These are phyloP conservation scores for Apophysomyces ossiformis DNA, from an alignment of 371 early-diverging fungal species.

Conservation along the genomic window DNA sequence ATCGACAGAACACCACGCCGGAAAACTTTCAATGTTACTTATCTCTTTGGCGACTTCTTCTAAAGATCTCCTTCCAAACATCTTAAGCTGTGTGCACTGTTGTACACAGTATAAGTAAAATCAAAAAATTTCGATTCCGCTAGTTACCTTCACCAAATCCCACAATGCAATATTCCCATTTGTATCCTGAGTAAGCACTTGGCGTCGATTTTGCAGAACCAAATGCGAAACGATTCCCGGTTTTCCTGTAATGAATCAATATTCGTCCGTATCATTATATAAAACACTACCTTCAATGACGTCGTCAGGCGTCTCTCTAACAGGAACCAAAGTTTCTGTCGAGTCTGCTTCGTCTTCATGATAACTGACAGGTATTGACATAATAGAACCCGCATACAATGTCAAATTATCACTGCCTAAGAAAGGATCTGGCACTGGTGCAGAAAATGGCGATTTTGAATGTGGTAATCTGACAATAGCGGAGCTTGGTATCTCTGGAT, in stretches of 20 bases:
- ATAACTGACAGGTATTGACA: constrained; percentile 57
- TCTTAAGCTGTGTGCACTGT: constrained; percentile 62
- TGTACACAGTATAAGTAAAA: constrained; percentile 1
- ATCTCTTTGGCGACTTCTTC: constrained; percentile 67
- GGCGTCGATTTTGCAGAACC: constrained; percentile 84
- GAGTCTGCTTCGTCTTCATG: constrained; percentile 50
- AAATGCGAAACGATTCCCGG: constrained; percentile 70
- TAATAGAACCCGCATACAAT: constrained; percentile 51
- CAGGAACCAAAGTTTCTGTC: constrained; percentile 42
- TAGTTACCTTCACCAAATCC: constrained; percentile 81
- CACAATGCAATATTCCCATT: constrained; percentile 82
- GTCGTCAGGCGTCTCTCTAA: constrained; percentile 44
- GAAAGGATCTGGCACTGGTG: constrained; percentile 38
- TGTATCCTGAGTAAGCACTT: constrained; percentile 87
- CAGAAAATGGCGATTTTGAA: constrained; percentile 31
- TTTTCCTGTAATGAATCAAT: constrained; percentile 45
- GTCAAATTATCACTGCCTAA: constrained; percentile 44
- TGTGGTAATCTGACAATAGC: constrained; percentile 51
- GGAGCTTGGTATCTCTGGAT: constrained; percentile 46
- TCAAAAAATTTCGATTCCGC: not conserved
- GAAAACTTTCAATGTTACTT: constrained; percentile 80
- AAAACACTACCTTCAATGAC: constrained; percentile 35
- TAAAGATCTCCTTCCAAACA: constrained; percentile 60
- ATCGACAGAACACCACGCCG: constrained; percentile 92
- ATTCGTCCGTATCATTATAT: not conserved